A percentile compares a stretch with the other conserved stretches of the same genome.
Evolutionary conservation across 1,284 basidiomycete species (phyloP).

Genomic region (Trichosporon sp.): DNA sequence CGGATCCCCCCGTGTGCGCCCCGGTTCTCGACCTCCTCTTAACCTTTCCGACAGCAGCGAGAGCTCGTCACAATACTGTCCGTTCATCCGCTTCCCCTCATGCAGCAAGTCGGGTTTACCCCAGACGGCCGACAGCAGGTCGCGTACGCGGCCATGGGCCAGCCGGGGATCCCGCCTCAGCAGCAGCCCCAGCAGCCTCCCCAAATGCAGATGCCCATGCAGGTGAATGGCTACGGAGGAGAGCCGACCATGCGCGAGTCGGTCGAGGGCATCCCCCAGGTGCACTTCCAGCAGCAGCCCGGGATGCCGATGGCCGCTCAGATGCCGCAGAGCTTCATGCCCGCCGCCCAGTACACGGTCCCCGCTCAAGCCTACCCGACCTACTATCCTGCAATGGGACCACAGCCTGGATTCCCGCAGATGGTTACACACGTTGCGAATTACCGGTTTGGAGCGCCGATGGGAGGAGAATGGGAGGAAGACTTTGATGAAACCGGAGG

Average conservation of each 20-base stretch:
- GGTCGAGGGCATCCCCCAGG: slow-evolving; percentile 34
- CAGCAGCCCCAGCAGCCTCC: background rate
- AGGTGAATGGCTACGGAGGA: slow-evolving; percentile 19
- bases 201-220: slow-evolving; percentile 14
- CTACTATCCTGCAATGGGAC: slow-evolving; percentile 25
- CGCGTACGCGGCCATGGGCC: slow-evolving; percentile 9
- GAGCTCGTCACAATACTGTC: slow-evolving; percentile 5
- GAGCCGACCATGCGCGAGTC: slow-evolving; percentile 33
- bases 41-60: background rate
- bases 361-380: slow-evolving; percentile 14
- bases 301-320: slow-evolving; percentile 20
- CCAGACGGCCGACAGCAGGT: slow-evolving; percentile 15
- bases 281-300: slow-evolving; percentile 25
- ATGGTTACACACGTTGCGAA: slow-evolving; percentile 29
- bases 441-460: slow-evolving; percentile 28
- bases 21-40: background rate
- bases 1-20: slow-evolving; percentile 4
- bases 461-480: slow-evolving; percentile 38
- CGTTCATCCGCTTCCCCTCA: background rate
- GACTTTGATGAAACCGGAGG: slow-evolving; percentile 34
- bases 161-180: slow-evolving; percentile 13
- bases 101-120: slow-evolving; percentile 15
- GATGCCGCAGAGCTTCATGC: slow-evolving; percentile 13
- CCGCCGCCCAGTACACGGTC: slow-evolving; percentile 15
- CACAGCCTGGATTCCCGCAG: slow-evolving; percentile 21